These are phyloP conservation scores for Trametes maxima DNA, from an alignment of 768 basidiomycete genomes.

Conservation along the genomic window DNA sequence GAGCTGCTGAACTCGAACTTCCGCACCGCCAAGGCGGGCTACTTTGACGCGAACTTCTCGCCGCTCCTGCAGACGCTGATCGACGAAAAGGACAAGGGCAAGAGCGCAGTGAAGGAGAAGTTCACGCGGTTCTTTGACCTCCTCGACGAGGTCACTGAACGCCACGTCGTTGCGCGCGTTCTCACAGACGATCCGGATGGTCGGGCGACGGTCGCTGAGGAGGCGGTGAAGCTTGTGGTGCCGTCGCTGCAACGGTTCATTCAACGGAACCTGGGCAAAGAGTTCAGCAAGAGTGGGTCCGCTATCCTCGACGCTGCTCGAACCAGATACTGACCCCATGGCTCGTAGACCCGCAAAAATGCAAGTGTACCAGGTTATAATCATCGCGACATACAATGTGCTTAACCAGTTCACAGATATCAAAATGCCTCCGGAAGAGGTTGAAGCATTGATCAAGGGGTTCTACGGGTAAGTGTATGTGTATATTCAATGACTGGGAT, in stretches of 20 bases:
- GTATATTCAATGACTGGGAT: background rate
- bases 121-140: constrained; percentile 81
- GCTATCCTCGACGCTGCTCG: background rate
- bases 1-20: constrained; percentile 69
- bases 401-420: constrained; percentile 55
- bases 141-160: constrained; percentile 76
- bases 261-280: constrained; percentile 76
- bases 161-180: constrained; percentile 69
- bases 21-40: constrained; percentile 80
- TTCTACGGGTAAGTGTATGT: constrained; percentile 47
- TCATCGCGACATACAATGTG: background rate
- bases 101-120: constrained; percentile 75
- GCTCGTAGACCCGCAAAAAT: constrained; percentile 66
- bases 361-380: constrained; percentile 39
- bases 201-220: constrained; percentile 63
- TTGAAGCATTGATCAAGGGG: constrained; percentile 66
- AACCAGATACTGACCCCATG: constrained; percentile 3
- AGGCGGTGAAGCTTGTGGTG: constrained; percentile 75
- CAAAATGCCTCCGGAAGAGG: constrained; percentile 73
- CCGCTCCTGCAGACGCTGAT: constrained; percentile 67
- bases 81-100: constrained; percentile 52
- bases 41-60: constrained; percentile 83
- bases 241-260: constrained; percentile 74
- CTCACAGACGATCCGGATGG: constrained; percentile 70
- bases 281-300: constrained; percentile 79